These are phyloP conservation scores for Leishmania amazonensis DNA, from an alignment of 208 protist genomes.

Conservation along the genomic window DNA sequence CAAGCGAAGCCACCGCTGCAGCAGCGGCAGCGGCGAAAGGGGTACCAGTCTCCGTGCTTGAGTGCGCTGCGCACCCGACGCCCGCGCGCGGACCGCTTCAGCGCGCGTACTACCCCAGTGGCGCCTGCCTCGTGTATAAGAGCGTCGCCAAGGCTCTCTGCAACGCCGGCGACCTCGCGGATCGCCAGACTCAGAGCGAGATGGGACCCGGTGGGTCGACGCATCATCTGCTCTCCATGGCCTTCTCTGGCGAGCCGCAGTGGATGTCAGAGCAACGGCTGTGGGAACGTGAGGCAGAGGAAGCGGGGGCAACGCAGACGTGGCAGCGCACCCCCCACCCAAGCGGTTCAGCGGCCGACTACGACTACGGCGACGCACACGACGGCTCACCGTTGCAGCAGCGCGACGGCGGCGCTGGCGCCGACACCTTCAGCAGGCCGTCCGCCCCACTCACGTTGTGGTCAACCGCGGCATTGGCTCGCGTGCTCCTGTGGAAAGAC, in stretches of 20 bases:
- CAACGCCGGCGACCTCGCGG: constrained; percentile 34
- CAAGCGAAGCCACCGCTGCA: constrained; percentile 6
- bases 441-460: constrained; percentile 13
- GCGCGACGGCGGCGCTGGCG: not conserved
- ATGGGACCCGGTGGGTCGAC: constrained; percentile 44
- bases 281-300: constrained; percentile 1
- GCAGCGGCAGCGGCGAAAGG: constrained; percentile 18
- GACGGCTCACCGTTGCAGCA: not conserved
- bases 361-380: constrained; percentile 28
- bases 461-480: constrained; percentile 28
- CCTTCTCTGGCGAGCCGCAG: constrained; percentile 48
- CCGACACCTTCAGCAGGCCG: not conserved
- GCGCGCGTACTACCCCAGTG: constrained; percentile 50
- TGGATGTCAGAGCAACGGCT: constrained; percentile 34
- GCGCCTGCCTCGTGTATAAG: constrained; percentile 58
- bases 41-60: constrained; percentile 18
- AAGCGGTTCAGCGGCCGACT: not conserved
- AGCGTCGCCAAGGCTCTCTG: constrained; percentile 50
- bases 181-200: constrained; percentile 27
- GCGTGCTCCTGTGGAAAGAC: constrained; percentile 23
- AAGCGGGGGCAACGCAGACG: not conserved
- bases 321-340: not conserved
- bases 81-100: constrained; percentile 31
- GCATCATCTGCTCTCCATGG: constrained; percentile 62
- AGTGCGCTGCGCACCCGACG: constrained; percentile 27